phyloP scores from a whole-genome alignment of 179 eudicot species.

The Gypsophila paniculata region DNA sequence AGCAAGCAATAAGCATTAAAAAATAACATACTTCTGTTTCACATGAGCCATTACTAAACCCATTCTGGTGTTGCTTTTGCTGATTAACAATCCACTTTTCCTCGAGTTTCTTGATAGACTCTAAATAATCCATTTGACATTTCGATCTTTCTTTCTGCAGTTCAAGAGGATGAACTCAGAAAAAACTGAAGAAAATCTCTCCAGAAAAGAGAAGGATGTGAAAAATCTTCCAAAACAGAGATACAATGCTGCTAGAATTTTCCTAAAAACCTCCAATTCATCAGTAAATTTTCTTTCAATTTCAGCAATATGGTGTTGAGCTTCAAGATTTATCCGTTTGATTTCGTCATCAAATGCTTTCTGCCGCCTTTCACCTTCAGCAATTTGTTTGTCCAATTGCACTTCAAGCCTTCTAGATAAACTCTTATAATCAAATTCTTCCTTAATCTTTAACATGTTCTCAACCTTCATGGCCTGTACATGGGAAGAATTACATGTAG shows the following conservation, averaged over 20 bases:
- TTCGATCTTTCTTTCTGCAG: conserved; percentile 76
- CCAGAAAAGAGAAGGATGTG: not conserved
- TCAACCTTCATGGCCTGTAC: conserved; percentile 99
- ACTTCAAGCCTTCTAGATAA: conserved; percentile 81
- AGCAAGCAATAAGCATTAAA: not conserved
- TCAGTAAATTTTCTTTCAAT: conserved; percentile 68
- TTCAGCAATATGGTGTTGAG: conserved; percentile 65
- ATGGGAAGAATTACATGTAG: conserved; percentile 11
- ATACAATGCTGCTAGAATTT: conserved; percentile 16
- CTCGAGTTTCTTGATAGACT: conserved; percentile 89
- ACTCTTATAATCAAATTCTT: conserved; percentile 96
- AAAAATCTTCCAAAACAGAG: conserved; percentile 17
- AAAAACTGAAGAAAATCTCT: not conserved
- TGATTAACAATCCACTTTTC: conserved; percentile 81
- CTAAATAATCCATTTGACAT: conserved; percentile 98
- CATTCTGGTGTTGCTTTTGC: conserved; percentile 60
- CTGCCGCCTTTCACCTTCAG: conserved; percentile 87
- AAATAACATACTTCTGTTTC: conserved; percentile 49
- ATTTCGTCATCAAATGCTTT: conserved; percentile 79
- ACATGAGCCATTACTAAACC: conserved; percentile 38
- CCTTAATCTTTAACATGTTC: conserved; percentile 92
- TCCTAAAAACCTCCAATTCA: conserved; percentile 79
- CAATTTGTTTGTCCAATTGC: conserved; percentile 82
- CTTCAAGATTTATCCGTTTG: conserved; percentile 61
- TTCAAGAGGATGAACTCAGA: not conserved